Evolutionary conservation across 2,329 filamentous ascomycete species (phyloP).

Genomic region (Ceratocystis colombiana): DNA sequence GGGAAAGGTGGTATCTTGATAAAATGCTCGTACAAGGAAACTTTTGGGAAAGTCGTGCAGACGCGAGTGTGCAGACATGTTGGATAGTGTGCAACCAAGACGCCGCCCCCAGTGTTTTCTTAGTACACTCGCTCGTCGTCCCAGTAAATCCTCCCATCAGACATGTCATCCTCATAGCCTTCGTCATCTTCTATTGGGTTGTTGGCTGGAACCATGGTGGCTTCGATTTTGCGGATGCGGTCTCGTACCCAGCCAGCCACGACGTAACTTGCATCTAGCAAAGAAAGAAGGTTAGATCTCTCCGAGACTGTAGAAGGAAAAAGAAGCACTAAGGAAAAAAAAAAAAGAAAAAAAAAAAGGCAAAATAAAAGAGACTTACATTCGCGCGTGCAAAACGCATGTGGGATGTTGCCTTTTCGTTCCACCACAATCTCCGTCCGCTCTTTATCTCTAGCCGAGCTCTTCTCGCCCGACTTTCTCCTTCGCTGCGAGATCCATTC

Average conservation of each 20-base stretch:
- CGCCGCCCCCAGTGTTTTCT: not conserved
- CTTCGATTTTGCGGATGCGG: slow-evolving; percentile 25
- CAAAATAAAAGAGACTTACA: slow-evolving; percentile 30
- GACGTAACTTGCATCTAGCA: slow-evolving; percentile 23
- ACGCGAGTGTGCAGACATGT: not conserved
- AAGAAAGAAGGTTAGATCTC: not conserved
- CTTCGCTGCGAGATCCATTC: slow-evolving; percentile 39
- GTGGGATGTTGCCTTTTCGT: slow-evolving; percentile 42
- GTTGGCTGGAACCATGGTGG: slow-evolving; percentile 22
- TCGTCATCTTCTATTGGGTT: slow-evolving; percentile 20
- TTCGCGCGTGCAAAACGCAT: slow-evolving; percentile 47
- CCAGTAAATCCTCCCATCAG: slow-evolving; percentile 25
- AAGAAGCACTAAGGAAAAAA: not conserved
- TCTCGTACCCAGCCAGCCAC: slow-evolving; percentile 25
- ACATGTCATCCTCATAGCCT: slow-evolving; percentile 22
- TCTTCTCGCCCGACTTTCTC: slow-evolving; percentile 10
- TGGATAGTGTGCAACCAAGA: not conserved
- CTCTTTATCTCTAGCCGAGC: slow-evolving; percentile 29
- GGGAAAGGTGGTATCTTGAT: slow-evolving; percentile 10
- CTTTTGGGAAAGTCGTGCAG: not conserved
- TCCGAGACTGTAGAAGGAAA: slow-evolving; percentile 13
- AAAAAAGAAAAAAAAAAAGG: not conserved
- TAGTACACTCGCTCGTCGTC: slow-evolving; percentile 25
- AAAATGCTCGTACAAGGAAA: not conserved
- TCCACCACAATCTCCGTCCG: slow-evolving; percentile 45